phyloP scores from a whole-genome alignment of 805 yeast species.

The Candida railenensis region DNA sequence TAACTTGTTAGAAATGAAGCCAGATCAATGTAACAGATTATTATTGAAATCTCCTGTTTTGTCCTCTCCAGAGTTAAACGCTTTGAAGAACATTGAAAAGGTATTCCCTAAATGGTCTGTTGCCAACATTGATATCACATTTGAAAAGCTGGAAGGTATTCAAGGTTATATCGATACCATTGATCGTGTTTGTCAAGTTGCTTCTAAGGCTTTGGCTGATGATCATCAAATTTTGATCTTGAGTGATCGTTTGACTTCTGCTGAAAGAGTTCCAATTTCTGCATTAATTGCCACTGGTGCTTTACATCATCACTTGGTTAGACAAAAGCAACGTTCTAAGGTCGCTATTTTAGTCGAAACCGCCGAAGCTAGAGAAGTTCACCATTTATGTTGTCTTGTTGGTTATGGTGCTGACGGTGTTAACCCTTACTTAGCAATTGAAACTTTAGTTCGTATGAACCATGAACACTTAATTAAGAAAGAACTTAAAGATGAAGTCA shows the following conservation, averaged over 20 bases:
- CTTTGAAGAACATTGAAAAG: conserved; percentile 67
- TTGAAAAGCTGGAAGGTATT: conserved; percentile 77
- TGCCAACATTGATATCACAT: conserved; percentile 83
- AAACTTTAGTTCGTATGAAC: conserved; percentile 82
- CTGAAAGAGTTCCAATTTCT: conserved; percentile 73
- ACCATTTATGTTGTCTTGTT: conserved; percentile 88
- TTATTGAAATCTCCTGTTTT: conserved; percentile 81
- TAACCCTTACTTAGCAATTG: conserved; percentile 91
- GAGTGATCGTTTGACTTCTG: conserved; percentile 64
- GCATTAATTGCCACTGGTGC: conserved; percentile 95
- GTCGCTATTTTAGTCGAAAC: conserved; percentile 91
- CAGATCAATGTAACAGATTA: conserved; percentile 88
- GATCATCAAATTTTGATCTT: conserved; percentile 73
- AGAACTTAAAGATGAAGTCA: conserved; percentile 53
- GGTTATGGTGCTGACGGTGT: conserved; percentile 98
- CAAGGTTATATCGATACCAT: conserved; percentile 82
- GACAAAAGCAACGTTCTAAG: conserved; percentile 93
- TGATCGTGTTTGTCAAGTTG: conserved; percentile 84
- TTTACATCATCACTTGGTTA: conserved; percentile 92
- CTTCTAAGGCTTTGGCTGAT: conserved; percentile 78
- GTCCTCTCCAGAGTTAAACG: conserved; percentile 67
- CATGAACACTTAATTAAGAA: conserved; percentile 67
- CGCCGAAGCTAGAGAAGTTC: conserved; percentile 97
- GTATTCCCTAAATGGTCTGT: conserved; percentile 88
- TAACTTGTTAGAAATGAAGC: conserved; percentile 86